Evolutionary conservation across 164 flowering plant species (phyloP).

Genomic region (Nymphaea thermarum): DNA sequence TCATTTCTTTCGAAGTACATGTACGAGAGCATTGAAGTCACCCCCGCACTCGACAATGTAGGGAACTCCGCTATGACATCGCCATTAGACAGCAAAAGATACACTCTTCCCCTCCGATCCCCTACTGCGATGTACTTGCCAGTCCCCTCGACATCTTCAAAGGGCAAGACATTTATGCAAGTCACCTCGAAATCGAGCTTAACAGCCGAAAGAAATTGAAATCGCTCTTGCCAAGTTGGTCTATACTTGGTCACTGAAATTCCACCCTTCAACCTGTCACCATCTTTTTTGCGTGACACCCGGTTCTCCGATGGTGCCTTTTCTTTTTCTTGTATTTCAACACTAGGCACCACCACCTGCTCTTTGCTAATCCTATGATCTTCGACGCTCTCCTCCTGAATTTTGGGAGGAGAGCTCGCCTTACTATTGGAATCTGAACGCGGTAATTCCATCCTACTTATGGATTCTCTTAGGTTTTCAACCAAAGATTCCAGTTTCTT

Average conservation of each 20-base stretch:
- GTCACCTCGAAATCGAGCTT: slow-evolving; percentile 66
- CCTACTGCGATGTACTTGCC: slow-evolving; percentile 88
- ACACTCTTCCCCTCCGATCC: slow-evolving; percentile 67
- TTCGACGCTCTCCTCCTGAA: background rate
- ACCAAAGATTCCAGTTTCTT: slow-evolving; percentile 56
- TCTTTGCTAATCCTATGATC: background rate
- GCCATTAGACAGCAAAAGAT: slow-evolving; percentile 61
- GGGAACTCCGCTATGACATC: slow-evolving; percentile 57
- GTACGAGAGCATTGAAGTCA: slow-evolving; percentile 68
- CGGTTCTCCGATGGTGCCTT: slow-evolving; percentile 1
- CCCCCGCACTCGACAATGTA: slow-evolving; percentile 37
- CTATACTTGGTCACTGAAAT: slow-evolving; percentile 63
- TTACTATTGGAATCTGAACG: slow-evolving; percentile 14
- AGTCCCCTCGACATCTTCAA: slow-evolving; percentile 63
- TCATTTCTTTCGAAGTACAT: slow-evolving; percentile 66
- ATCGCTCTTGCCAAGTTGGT: slow-evolving; percentile 86
- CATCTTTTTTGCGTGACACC: slow-evolving; percentile 4
- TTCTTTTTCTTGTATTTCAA: background rate
- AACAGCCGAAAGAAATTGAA: slow-evolving; percentile 81
- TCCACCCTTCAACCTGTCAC: slow-evolving; percentile 15
- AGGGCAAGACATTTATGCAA: slow-evolving; percentile 60
- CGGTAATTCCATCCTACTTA: slow-evolving; percentile 43
- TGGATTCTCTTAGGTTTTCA: slow-evolving; percentile 43
- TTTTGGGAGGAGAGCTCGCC: background rate
- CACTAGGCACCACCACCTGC: background rate